These are phyloP conservation scores for Phytophthora ohioensis DNA, from an alignment of 352 stramenopile species.

Conservation along the genomic window DNA sequence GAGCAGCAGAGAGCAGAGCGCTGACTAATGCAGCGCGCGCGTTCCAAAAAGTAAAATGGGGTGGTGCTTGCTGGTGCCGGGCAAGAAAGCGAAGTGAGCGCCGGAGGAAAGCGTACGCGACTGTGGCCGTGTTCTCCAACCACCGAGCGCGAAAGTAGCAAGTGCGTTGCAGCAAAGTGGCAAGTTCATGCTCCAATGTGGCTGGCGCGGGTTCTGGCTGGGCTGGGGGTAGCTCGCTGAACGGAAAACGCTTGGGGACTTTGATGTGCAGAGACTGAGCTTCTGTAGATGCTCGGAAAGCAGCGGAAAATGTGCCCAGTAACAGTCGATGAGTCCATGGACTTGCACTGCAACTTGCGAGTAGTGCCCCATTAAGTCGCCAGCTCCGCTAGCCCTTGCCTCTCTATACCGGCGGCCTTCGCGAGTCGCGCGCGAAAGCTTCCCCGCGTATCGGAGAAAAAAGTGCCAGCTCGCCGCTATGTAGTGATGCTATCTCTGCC, in stretches of 20 bases:
- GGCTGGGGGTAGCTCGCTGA: constrained; percentile 38
- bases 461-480: constrained; percentile 6
- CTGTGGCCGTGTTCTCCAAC: constrained; percentile 37
- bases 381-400: not conserved
- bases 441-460: constrained; percentile 22
- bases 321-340: constrained; percentile 31
- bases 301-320: constrained; percentile 25
- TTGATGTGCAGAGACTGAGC: constrained; percentile 48
- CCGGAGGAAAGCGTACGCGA: constrained; percentile 21
- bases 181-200: constrained; percentile 43
- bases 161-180: constrained; percentile 53
- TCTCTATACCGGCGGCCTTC: constrained; percentile 27
- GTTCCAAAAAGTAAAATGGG: constrained; percentile 21
- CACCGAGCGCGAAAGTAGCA: constrained; percentile 43
- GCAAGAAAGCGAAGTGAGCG: constrained; percentile 44
- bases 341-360: constrained; percentile 18
- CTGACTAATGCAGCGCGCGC: constrained; percentile 10
- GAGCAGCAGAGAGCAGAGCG: constrained; percentile 14
- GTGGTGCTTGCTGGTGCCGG: constrained; percentile 30
- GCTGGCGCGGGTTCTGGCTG: constrained; percentile 42
- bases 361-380: constrained; percentile 13
- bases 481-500: constrained; percentile 21
- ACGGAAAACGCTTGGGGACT: constrained; percentile 44
- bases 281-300: constrained; percentile 27
- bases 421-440: constrained; percentile 22